phyloP scores from a whole-genome alignment of 805 yeast species.

The Myxozyma neotropica region DNA sequence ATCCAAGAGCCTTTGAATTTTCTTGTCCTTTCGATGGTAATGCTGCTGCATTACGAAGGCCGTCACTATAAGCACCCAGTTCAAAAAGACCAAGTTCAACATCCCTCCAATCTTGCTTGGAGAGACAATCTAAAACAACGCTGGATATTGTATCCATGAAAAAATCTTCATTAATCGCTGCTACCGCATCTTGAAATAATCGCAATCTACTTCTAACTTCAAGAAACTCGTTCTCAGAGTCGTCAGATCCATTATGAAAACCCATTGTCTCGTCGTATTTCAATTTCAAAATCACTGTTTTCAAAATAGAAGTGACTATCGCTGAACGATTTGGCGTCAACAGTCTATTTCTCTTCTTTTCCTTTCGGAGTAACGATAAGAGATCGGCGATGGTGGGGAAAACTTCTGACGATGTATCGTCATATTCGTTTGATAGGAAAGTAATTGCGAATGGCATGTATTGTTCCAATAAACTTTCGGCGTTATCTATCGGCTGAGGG shows the following conservation, averaged over 20 bases:
- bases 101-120: slow-evolving; percentile 64
- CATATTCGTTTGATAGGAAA: slow-evolving; percentile 79
- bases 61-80: slow-evolving; percentile 75
- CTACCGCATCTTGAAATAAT: slow-evolving; percentile 81
- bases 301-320: slow-evolving; percentile 63
- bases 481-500: slow-evolving; percentile 8
- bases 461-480: slow-evolving; percentile 48
- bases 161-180: slow-evolving; percentile 59
- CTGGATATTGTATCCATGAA: slow-evolving; percentile 61
- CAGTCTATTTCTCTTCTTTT: slow-evolving; percentile 52
- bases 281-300: slow-evolving; percentile 74
- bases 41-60: slow-evolving; percentile 76
- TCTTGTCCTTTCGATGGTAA: slow-evolving; percentile 56
- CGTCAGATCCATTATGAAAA: slow-evolving; percentile 63
- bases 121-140: slow-evolving; percentile 57
- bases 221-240: slow-evolving; percentile 71
- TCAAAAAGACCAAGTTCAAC: slow-evolving; percentile 87
- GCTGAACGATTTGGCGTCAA: slow-evolving; percentile 44
- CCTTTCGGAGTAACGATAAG: slow-evolving; percentile 60
- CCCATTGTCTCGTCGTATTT: slow-evolving; percentile 76
- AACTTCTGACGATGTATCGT: slow-evolving; percentile 82
- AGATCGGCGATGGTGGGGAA: slow-evolving; percentile 79
- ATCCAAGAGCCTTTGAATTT: slow-evolving; percentile 58
- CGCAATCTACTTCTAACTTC: slow-evolving; percentile 77
- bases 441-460: slow-evolving; percentile 72